Base-by-base conservation (phyloP, 768 basidiomycete genomes). In the Lentinula sp. region DNA sequence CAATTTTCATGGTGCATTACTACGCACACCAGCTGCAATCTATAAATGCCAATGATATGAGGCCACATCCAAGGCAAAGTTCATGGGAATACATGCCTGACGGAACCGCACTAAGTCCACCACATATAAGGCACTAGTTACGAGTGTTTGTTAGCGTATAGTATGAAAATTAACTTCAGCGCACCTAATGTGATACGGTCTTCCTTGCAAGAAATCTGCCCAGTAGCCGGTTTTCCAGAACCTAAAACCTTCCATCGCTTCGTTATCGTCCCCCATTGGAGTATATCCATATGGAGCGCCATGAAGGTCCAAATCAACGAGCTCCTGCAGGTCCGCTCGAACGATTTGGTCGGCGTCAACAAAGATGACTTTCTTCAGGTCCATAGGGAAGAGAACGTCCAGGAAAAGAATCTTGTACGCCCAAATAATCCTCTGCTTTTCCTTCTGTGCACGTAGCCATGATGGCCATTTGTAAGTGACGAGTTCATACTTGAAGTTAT, bases 381-480 rank as follows among this genome's bases (percentile, higher is more conserved):
- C 93, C 89, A 98, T 95, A 1, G 97, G 97, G 84, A 99, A 99
- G 6, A 98, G 83, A 15, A 98, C 95, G 67, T 99, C 97, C 15
- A 99, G 85, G 83, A 99, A 99, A 46, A 99, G 86, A 64, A 99
- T 99, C 76, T 99, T 98, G 81, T 98, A 99, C 0, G 93, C 96
- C 97, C 97, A 98, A 66, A 99, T 99, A 60, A 96, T 89, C 9
- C 97, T 84, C 72, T 99, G 97, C 73, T 99, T 99, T 76, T 99
- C 97, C 61, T 88, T 94, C 70, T 98, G 97, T 13, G 85, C 85
- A n/a, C 94, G 89, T 4, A 99, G 81, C 96, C 96, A 99, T 1
- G 91, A 91, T 0, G 97, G 97, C 96, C 96, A 99, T 69, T 97
- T 97, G 79, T 98, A 99, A 0, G 97, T 99, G 59, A 99, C 91